Percentiles rank a stretch among this genome's conserved stretches.
These are phyloP conservation scores for Barnettozyma siamensis DNA, from an alignment of 805 yeast species.

Conservation along the genomic window DNA sequence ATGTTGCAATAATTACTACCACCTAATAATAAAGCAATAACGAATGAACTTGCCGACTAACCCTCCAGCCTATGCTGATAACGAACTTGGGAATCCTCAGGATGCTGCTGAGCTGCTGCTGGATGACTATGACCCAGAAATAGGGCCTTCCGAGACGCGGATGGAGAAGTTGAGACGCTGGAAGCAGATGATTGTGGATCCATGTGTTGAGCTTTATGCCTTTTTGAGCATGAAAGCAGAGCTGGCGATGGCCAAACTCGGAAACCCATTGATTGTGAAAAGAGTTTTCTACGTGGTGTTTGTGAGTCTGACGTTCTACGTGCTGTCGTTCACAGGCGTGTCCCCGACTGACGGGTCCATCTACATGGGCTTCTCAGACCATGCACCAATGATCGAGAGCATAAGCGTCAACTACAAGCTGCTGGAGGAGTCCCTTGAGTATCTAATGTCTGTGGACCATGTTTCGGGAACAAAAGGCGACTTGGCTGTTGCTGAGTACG, in stretches of 20 bases:
- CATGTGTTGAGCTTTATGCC: constrained; percentile 35
- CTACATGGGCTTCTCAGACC: constrained; percentile 53
- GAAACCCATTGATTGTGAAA: constrained; percentile 81
- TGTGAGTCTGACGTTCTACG: constrained; percentile 52
- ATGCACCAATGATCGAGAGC: constrained; percentile 42
- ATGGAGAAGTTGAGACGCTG: constrained; percentile 5
- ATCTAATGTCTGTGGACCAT: constrained; percentile 50
- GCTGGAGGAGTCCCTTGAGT: constrained; percentile 24
- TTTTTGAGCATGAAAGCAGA: constrained; percentile 43
- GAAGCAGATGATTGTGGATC: constrained; percentile 36
- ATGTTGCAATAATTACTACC: too few relatives aligned
- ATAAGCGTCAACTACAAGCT: constrained; percentile 47
- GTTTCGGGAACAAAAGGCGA: constrained; percentile 88
- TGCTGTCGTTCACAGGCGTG: constrained; percentile 52
- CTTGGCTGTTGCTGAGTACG: constrained; percentile 59
- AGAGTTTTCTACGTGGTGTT: constrained; percentile 66
- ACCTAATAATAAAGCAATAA: too few relatives aligned
- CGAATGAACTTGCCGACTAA: constrained; percentile 4
- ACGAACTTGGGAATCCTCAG: background rate
- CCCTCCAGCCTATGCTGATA: constrained; percentile 5
- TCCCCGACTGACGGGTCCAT: constrained; percentile 38
- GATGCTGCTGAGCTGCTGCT: constrained; percentile 1
- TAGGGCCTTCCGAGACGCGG: background rate
- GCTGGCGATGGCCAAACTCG: constrained; percentile 52
- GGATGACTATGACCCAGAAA: constrained; percentile 2